Evolutionary conservation across 2,329 filamentous ascomycete species (phyloP), one percentile per base, ranked within the genome.

Genomic region (Gyromitra esculenta): DNA sequence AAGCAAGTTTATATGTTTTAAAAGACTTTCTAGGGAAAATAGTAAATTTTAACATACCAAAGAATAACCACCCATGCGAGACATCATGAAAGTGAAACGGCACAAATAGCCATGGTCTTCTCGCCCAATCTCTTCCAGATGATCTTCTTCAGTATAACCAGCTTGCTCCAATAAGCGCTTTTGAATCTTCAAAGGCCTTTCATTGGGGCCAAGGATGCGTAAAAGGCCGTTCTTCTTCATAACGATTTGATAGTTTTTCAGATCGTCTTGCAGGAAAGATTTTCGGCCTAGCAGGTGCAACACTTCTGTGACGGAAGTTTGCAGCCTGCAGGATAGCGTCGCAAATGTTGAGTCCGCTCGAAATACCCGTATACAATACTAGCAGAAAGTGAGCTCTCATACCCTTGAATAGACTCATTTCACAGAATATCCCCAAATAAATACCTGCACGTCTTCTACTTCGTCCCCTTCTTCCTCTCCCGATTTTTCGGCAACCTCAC

Each of bases 21-120:
- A 62, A 63, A 15, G 45, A 15, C 9, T 62, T 8, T 21, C 7
- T 5, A 7, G 54, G 57, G 39, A 43, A 65, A 56, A 43, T 37
- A 67, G 54, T 11, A 25, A 39, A 37, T 13, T 54, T 54, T 35
- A 52, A 50, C 79, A 50, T 79, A 81, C 81, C 77, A 82, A 75
- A 85, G 79, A 81, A 73, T 81, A 94, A 63, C 94, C 93, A 82
- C 90, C 94, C 83, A 97, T 91, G 81, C 95, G 92, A 21, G 92
- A 91, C 15, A 95, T 94, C 75, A 97, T 86, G 84, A 99, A 99
- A 76, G 96, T 93, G 85, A 99, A 98, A 5, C 96, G 92, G 82
- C 94, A 97, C 11, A 99, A 88, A 81, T 98, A 99, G 82, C 94
- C 96, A 83, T 98, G 97, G 85, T 99, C 96, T 83, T 99, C 96